phyloP scores from a whole-genome alignment of 2,329 filamentous ascomycete genomes.

The Colletotrichum sp. region DNA sequence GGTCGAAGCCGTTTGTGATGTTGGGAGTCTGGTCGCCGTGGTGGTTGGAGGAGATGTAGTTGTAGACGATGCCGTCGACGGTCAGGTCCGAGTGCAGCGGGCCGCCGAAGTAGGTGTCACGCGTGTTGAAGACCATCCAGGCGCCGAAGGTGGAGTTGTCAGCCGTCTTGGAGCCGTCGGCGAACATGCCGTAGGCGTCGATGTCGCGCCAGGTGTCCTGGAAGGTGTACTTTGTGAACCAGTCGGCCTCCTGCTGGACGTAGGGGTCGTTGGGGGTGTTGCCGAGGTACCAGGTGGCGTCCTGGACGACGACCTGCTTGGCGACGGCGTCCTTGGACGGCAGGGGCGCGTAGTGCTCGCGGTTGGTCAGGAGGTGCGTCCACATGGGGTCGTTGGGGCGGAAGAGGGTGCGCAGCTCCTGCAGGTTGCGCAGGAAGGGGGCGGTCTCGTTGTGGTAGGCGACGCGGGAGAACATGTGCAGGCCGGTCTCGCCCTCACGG shows the following conservation, averaged over 20 bases:
- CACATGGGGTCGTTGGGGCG: constrained; percentile 60
- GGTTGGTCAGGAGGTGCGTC: constrained; percentile 62
- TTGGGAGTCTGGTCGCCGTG: constrained; percentile 65
- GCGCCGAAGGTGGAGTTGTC: constrained; percentile 58
- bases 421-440: constrained; percentile 59
- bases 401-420: constrained; percentile 64
- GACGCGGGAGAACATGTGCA: constrained; percentile 62
- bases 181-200: constrained; percentile 54
- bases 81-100: constrained; percentile 63
- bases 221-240: constrained; percentile 70
- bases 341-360: constrained; percentile 55
- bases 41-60: constrained; percentile 64
- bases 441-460: constrained; percentile 59
- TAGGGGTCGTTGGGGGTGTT: constrained; percentile 58
- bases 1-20: constrained; percentile 65
- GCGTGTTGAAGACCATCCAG: constrained; percentile 66
- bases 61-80: constrained; percentile 67
- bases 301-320: constrained; percentile 56
- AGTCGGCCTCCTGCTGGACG: constrained; percentile 56
- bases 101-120: constrained; percentile 63
- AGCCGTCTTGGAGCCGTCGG: constrained; percentile 39
- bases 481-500: constrained; percentile 62
- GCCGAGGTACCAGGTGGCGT: constrained; percentile 65
- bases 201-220: constrained; percentile 59
- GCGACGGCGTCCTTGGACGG: constrained; percentile 47